phyloP scores from a whole-genome alignment of 2,329 filamentous ascomycete genomes.

The Drechslera avenae region DNA sequence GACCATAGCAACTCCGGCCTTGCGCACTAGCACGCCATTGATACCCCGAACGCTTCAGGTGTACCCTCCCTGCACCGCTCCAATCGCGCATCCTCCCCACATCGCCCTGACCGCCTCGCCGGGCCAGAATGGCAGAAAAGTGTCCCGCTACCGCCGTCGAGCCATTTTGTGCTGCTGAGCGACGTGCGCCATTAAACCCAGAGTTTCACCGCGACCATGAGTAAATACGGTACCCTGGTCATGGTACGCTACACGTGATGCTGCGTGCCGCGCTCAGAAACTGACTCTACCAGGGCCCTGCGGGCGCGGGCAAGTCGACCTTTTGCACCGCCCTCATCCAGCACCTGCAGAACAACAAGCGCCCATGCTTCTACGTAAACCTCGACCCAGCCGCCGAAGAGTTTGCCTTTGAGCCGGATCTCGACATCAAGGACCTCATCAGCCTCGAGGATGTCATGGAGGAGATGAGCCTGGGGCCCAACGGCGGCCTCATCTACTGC shows the following conservation, averaged over 20 bases:
- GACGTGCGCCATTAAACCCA: constrained; percentile 9
- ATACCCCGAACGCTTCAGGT: neutral
- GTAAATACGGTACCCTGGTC: constrained; percentile 91
- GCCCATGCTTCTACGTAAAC: constrained; percentile 98
- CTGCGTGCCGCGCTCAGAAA: neutral
- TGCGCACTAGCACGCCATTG: constrained; percentile 28
- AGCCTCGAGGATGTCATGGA: constrained; percentile 96
- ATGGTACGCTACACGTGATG: constrained; percentile 61
- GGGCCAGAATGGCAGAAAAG: constrained; percentile 11
- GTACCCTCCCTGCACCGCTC: constrained; percentile 11
- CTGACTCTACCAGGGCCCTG: constrained; percentile 66
- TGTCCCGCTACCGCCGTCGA: constrained; percentile 15
- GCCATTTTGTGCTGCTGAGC: constrained; percentile 2
- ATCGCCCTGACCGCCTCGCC: constrained; percentile 2
- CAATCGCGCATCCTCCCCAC: constrained; percentile 14
- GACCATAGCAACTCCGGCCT: constrained; percentile 8
- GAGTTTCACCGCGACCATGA: constrained; percentile 62
- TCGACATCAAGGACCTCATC: constrained; percentile 95
- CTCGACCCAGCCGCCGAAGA: constrained; percentile 94
- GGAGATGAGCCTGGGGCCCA: constrained; percentile 86
- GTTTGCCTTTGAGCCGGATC: constrained; percentile 88
- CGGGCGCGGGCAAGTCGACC: constrained; percentile 94
- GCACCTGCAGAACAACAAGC: constrained; percentile 84
- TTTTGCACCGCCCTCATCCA: constrained; percentile 95
- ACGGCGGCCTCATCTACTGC: constrained; percentile 92